These are phyloP conservation scores for Jackrogersella minutella DNA, from an alignment of 495 filamentous ascomycete species.

Conservation along the genomic window DNA sequence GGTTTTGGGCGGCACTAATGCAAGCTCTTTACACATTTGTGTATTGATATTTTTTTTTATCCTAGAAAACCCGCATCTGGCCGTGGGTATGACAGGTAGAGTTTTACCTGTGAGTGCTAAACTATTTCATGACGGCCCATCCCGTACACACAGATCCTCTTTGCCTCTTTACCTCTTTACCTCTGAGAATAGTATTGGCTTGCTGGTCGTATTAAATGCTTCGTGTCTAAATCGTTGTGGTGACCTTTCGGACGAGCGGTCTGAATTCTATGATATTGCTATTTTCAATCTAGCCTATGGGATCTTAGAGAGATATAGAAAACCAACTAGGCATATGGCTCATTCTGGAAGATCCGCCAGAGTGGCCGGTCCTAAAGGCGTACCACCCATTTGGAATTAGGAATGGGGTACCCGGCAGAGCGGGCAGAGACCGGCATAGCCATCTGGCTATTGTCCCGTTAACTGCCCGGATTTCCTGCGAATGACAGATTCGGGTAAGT, in stretches of 20 bases:
- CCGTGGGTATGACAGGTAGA: slow-evolving; percentile 29
- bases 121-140: not conserved
- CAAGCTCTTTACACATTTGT: slow-evolving; percentile 37
- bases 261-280: slow-evolving; percentile 11
- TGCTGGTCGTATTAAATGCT: slow-evolving; percentile 19
- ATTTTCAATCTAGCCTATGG: slow-evolving; percentile 17
- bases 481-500: slow-evolving; percentile 33
- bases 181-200: slow-evolving; percentile 17
- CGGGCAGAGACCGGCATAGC: slow-evolving; percentile 20
- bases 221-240: slow-evolving; percentile 20
- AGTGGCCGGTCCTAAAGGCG: slow-evolving; percentile 24
- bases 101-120: slow-evolving; percentile 13
- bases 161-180: too few species aligned
- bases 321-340: slow-evolving; percentile 7
- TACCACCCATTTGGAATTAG: slow-evolving; percentile 36
- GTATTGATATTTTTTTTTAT: slow-evolving; percentile 18
- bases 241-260: slow-evolving; percentile 16
- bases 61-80: slow-evolving; percentile 32
- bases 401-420: slow-evolving; percentile 28
- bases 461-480: slow-evolving; percentile 18
- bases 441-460: slow-evolving; percentile 15
- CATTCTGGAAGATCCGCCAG: slow-evolving; percentile 31
- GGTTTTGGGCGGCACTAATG: slow-evolving; percentile 33
- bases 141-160: slow-evolving; percentile 2
- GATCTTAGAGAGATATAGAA: not conserved